These are phyloP conservation scores for Moesziomyces sp. DNA, from an alignment of 1,284 basidiomycete species.

Conservation along the genomic window DNA sequence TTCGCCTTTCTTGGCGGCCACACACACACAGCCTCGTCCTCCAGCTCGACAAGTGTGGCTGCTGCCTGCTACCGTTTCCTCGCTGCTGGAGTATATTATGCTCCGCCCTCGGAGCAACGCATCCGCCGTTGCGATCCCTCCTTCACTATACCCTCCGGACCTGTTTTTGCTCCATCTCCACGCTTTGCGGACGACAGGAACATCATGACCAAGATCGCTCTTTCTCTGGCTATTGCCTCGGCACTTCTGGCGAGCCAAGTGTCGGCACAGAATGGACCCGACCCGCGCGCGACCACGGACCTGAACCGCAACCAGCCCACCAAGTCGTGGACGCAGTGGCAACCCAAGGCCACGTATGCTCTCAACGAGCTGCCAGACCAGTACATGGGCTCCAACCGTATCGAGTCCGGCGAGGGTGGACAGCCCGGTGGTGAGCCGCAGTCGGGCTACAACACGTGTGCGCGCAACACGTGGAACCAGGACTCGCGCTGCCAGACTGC, in stretches of 20 bases:
- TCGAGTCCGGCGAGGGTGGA: conserved; percentile 38
- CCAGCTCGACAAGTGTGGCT: background rate
- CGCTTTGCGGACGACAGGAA: background rate
- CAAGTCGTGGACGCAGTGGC: conserved; percentile 58
- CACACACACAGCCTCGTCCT: conserved; percentile 2
- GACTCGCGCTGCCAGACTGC: conserved; percentile 61
- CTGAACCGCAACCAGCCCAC: conserved; percentile 50
- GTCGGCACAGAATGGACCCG: conserved; percentile 29
- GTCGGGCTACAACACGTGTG: conserved; percentile 57
- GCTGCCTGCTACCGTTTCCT: background rate
- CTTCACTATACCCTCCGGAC: background rate
- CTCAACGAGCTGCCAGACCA: conserved; percentile 49
- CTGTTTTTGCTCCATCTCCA: background rate
- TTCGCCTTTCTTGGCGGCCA: conserved; percentile 25
- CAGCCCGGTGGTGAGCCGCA: conserved; percentile 43
- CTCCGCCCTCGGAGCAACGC: background rate
- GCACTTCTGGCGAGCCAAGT: conserved; percentile 12
- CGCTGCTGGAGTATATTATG: conserved; percentile 24
- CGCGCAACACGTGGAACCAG: conserved; percentile 49
- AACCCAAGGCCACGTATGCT: conserved; percentile 58
- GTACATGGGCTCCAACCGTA: conserved; percentile 57
- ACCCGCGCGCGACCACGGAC: conserved; percentile 42
- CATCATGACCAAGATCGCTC: conserved; percentile 32
- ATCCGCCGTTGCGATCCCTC: no score
- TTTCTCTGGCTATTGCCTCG: conserved; percentile 18